These are phyloP conservation scores for Thelonectria rubi DNA, from an alignment of 2,329 filamentous ascomycete species.

Conservation along the genomic window DNA sequence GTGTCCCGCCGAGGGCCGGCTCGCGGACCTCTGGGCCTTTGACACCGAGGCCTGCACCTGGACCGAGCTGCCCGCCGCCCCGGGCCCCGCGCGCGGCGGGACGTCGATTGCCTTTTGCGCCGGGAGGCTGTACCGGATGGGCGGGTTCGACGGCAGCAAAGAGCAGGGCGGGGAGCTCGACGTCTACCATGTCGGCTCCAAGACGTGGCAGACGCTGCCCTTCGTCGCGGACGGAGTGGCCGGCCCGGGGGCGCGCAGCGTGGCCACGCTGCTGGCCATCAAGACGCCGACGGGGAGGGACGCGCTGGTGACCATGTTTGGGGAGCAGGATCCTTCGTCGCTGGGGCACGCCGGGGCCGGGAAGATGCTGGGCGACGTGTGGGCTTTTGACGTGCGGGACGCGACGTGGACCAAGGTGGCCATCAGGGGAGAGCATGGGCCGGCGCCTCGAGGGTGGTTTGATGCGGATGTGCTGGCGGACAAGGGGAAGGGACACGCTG, in stretches of 20 bases:
- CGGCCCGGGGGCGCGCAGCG: constrained; percentile 47
- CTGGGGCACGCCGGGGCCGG: constrained; percentile 53
- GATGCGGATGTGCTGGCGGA: constrained; percentile 45
- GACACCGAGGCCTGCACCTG: constrained; percentile 54
- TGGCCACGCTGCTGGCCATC: constrained; percentile 42
- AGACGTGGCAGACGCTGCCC: constrained; percentile 39
- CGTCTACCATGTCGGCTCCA: constrained; percentile 45
- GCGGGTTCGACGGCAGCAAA: constrained; percentile 68
- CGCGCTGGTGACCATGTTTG: constrained; percentile 51
- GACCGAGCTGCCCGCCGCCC: constrained; percentile 62
- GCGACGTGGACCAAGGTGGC: constrained; percentile 43
- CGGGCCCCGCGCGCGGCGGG: constrained; percentile 52
- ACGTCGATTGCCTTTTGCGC: constrained; percentile 54
- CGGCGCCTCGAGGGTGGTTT: constrained; percentile 52
- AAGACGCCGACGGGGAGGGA: constrained; percentile 25
- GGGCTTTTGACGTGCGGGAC: constrained; percentile 50
- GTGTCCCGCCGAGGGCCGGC: constrained; percentile 64
- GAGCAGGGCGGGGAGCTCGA: constrained; percentile 69
- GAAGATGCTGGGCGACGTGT: constrained; percentile 52
- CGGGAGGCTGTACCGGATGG: constrained; percentile 65
- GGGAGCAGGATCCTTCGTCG: constrained; percentile 50
- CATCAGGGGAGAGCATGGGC: constrained; percentile 31
- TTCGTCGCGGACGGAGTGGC: constrained; percentile 41
- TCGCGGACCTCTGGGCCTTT: constrained; percentile 70
- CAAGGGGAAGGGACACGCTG: constrained; percentile 18